Conservation (phyloP, 2,329 filamentous ascomycete genomes). For the Colletotrichum cordylinicola region DNA sequence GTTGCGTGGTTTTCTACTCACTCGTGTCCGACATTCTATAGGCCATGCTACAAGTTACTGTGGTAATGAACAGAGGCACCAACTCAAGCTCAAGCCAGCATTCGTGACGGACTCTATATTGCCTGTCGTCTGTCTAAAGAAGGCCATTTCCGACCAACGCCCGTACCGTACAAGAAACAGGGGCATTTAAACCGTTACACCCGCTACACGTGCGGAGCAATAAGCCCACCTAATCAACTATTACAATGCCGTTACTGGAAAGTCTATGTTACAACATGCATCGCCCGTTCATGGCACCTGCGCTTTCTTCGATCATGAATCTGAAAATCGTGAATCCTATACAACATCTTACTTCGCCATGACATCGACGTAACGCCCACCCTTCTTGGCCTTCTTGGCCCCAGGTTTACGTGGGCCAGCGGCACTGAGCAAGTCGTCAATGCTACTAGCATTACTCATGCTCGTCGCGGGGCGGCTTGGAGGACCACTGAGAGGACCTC, state of each 20-base stretch:
- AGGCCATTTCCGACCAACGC: not conserved
- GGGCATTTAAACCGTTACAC: not conserved
- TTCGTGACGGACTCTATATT: not conserved
- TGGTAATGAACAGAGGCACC: not conserved
- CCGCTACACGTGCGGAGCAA: not conserved
- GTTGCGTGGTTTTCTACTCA: not conserved
- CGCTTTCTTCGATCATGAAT: not conserved
- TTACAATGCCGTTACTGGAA: conserved; percentile 9
- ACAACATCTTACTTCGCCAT: conserved; percentile 70
- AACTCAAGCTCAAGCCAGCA: not conserved
- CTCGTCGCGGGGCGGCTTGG: conserved; percentile 77
- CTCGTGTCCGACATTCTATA: not conserved
- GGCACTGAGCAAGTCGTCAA: conserved; percentile 88
- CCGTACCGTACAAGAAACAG: not conserved
- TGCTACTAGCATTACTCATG: conserved; percentile 90
- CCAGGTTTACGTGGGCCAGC: conserved; percentile 71
- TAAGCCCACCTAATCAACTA: not conserved
- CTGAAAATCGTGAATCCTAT: not conserved
- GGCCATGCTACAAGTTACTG: not conserved
- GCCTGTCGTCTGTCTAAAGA: not conserved
- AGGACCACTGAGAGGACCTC: conserved; percentile 52
- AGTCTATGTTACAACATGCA: conserved; percentile 9
- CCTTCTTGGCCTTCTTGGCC: conserved; percentile 77
- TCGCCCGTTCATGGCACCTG: not conserved
- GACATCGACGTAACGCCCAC: conserved; percentile 91